Evolutionary conservation across 2,329 filamentous ascomycete species (phyloP), one percentile per base, ranked within the genome.

Genomic region (Alternaria triticina): DNA sequence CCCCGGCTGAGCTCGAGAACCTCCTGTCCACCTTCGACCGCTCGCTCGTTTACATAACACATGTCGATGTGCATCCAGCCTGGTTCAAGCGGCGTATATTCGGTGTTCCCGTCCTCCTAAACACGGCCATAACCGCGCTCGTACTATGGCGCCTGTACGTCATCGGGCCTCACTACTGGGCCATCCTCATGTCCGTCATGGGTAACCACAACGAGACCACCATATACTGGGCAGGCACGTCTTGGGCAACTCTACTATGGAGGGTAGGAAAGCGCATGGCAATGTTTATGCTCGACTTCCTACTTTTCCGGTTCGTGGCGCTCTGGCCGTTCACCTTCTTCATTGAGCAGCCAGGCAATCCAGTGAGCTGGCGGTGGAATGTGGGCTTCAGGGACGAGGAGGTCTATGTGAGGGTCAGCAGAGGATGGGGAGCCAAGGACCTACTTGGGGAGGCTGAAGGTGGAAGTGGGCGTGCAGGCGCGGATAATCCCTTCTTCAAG

Each of bases 11-110:
- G 30, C 86, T 97, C 57, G 73, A 85, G 54, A 86, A 89, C 11
- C 90, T 97, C 77, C 85, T 91, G 74, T 82, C 86, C 36, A 86
- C 84, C 46, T 89, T 97, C 63, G 86, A 89, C 62, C 84, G 86
- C 59, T 82, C 86, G 59, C 88, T 92, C 79, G 86, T 97, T 77
- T 97, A 97, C 85, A 87, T 97, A 73, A 86, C 91, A 28, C 94
- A 97, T 83, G 84, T 97, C 80, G 94, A 97, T 84, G 82, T 81
- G 64, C 89, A 91, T 65, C 89, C 90, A 0, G 80, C 82, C 20
- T 84, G 85, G 27, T 88, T 94, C 81, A 97, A 97, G 82, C 88
- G 88, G 77, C 91, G 92, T 74, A 91, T 96, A 73, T 97, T 97
- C 81, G 73, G 89, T 51, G 89, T 97, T 1, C 93, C 94, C 15